phyloP scores from a whole-genome alignment of 371 early-diverging fungal species.

The Mucor piriformis region DNA sequence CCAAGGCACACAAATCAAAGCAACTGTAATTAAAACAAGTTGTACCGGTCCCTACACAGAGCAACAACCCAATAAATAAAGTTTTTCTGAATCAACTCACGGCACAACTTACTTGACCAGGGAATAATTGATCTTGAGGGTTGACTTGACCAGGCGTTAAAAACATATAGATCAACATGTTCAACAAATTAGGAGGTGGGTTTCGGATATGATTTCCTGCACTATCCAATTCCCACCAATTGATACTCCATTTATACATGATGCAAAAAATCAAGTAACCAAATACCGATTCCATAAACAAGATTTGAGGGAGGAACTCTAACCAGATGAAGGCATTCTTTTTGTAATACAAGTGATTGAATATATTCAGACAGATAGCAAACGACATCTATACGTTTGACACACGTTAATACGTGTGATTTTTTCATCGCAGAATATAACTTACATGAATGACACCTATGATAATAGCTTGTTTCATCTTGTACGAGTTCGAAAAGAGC shows the following conservation, averaged over 20 bases:
- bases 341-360: constrained; percentile 89
- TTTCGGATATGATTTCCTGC: constrained; percentile 66
- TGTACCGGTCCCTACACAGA: constrained; percentile 69
- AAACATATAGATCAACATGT: constrained; percentile 99
- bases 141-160: constrained; percentile 90
- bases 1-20: constrained; percentile 94
- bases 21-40: constrained; percentile 78
- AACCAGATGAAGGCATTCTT: constrained; percentile 78
- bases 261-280: constrained; percentile 18
- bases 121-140: constrained; percentile 70
- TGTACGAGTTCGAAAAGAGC: constrained; percentile 98
- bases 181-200: constrained; percentile 94
- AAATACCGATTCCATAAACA: constrained; percentile 92
- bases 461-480: constrained; percentile 99
- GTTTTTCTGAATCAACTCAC: too few species aligned
- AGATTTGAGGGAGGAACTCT: constrained; percentile 94
- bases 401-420: not conserved
- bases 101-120: constrained; percentile 81
- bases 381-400: constrained; percentile 76
- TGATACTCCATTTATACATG: constrained; percentile 73
- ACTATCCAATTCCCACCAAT: constrained; percentile 79
- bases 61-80: not conserved
- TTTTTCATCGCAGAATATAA: not conserved
- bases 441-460: constrained; percentile 94
- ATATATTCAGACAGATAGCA: constrained; percentile 89